Conservation (phyloP, 2,329 filamentous ascomycete species). For the Elsinoe fawcettii region DNA sequence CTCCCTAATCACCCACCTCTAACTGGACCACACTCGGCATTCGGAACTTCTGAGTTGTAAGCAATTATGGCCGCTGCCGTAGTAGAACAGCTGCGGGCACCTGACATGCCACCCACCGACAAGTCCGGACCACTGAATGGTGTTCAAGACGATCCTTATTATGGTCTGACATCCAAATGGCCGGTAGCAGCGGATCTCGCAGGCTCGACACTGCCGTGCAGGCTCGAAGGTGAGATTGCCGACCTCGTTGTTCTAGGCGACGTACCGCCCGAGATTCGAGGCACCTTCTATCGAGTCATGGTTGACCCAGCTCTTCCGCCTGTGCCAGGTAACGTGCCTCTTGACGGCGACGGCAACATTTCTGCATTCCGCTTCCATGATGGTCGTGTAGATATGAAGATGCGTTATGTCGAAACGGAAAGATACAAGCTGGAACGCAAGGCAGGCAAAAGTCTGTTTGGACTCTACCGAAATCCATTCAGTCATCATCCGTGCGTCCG, state of each 20-base stretch:
- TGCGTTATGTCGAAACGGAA: slow-evolving; percentile 38
- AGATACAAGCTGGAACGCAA: slow-evolving; percentile 34
- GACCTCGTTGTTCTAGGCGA: slow-evolving; percentile 27
- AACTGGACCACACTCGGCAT: too few relatives aligned
- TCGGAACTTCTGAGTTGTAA: too few relatives aligned
- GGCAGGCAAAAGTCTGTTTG: slow-evolving; percentile 41
- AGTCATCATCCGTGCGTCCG: slow-evolving; percentile 50
- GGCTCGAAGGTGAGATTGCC: slow-evolving; percentile 34
- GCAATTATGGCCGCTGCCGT: neutral
- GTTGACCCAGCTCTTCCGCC: slow-evolving; percentile 49
- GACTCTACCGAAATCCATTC: slow-evolving; percentile 50
- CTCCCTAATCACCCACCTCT: too few relatives aligned
- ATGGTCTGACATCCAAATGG: slow-evolving; percentile 9
- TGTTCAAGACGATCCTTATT: neutral
- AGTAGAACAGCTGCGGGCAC: neutral
- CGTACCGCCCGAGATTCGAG: slow-evolving; percentile 28
- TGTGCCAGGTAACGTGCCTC: slow-evolving; percentile 46
- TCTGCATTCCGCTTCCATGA: slow-evolving; percentile 37
- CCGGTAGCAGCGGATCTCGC: slow-evolving; percentile 3
- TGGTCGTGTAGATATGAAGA: slow-evolving; percentile 37
- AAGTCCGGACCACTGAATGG: slow-evolving; percentile 2
- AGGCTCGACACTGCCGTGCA: slow-evolving; percentile 25
- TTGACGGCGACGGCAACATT: slow-evolving; percentile 40
- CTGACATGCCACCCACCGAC: neutral
- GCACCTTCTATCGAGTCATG: slow-evolving; percentile 40